These are phyloP conservation scores for Cucurbita maxima DNA, from an alignment of 306 rosid species.

Conservation along the genomic window DNA sequence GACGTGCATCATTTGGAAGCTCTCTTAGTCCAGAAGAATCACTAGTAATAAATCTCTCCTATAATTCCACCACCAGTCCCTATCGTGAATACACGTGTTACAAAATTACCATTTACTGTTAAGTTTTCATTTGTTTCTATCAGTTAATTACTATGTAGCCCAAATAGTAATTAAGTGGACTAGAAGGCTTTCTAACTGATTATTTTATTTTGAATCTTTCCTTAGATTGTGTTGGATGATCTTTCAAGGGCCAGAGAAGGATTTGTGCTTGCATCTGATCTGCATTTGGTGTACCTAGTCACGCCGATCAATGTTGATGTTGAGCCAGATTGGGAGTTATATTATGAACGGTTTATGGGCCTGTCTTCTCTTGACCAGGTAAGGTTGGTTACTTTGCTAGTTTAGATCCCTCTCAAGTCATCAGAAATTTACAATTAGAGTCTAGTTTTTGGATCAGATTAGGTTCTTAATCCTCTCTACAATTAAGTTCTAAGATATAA, in stretches of 20 bases:
- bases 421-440: neutral
- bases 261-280: slow-evolving; percentile 93
- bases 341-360: slow-evolving; percentile 64
- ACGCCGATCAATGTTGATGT: slow-evolving; percentile 87
- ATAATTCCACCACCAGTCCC: slow-evolving; percentile 5
- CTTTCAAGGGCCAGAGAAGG: slow-evolving; percentile 99
- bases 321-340: slow-evolving; percentile 93
- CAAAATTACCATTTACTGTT: neutral
- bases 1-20: slow-evolving; percentile 92
- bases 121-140: neutral
- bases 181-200: neutral
- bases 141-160: neutral
- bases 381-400: neutral
- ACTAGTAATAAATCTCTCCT: slow-evolving; percentile 41
- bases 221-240: slow-evolving; percentile 80
- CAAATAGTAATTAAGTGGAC: neutral
- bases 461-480: neutral
- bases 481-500: neutral
- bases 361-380: slow-evolving; percentile 87
- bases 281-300: slow-evolving; percentile 84
- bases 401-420: neutral
- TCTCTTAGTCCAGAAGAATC: slow-evolving; percentile 96
- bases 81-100: neutral
- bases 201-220: slow-evolving; percentile 6
- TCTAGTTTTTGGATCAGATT: neutral